Evolutionary conservation across 208 protist species (phyloP).

Genomic region (Trypanosoma theileri): DNA sequence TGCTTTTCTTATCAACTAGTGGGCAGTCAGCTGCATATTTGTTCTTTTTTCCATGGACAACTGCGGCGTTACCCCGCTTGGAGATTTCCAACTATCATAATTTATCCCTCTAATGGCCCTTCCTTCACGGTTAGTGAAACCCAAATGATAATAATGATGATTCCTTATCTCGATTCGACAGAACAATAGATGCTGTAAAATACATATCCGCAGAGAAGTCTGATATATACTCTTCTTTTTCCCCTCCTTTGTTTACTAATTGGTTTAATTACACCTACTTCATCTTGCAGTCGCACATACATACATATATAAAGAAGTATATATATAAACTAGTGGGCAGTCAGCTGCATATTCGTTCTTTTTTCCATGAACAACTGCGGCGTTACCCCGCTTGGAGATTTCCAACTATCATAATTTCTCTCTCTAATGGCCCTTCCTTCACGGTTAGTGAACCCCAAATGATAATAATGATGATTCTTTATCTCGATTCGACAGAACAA

Average conservation of each 20-base stretch:
- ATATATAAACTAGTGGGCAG: constrained; percentile 18
- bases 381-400: constrained; percentile 33
- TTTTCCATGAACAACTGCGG: constrained; percentile 21
- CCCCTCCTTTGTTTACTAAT: not conserved
- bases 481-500: constrained; percentile 25
- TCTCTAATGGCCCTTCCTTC: not conserved
- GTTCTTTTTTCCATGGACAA: constrained; percentile 15
- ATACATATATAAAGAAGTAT: too few relatives aligned
- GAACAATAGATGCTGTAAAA: constrained; percentile 10
- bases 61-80: constrained; percentile 32
- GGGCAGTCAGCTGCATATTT: constrained; percentile 28
- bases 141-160: constrained; percentile 10
- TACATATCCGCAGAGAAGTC: constrained; percentile 30
- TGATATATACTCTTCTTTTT: constrained; percentile 11
- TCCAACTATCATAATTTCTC: not conserved
- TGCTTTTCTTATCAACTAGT: constrained; percentile 1
- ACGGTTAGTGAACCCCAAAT: not conserved
- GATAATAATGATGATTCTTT: constrained; percentile 16
- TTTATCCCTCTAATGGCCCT: not conserved
- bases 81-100: constrained; percentile 2
- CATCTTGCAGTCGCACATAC: too few relatives aligned
- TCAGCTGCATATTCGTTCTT: constrained; percentile 25
- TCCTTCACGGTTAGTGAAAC: not conserved
- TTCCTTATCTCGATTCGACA: constrained; percentile 24
- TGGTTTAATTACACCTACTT: too few relatives aligned